A percentile compares a stretch with the other conserved stretches of the same genome.
Conservation (phyloP, 176 grass and related monocot species). For the Panicum miliaceum region DNA sequence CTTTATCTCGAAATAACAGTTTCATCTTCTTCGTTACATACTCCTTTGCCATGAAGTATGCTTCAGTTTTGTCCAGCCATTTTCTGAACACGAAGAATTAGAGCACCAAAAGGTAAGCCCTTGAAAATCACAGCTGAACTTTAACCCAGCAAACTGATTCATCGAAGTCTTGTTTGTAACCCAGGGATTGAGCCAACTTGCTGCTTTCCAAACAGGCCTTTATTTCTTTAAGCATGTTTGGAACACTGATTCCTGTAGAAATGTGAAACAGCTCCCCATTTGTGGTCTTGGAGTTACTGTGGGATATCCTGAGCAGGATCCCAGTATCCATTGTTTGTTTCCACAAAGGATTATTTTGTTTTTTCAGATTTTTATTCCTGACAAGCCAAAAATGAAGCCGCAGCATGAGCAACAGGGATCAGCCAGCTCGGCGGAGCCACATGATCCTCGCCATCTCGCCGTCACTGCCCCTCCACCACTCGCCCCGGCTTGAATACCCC, state of each 20-base stretch:
- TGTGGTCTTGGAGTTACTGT: not conserved
- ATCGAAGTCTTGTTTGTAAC: not conserved
- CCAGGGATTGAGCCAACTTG: not conserved
- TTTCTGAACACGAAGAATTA: not conserved
- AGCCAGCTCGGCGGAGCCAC: constrained; percentile 38
- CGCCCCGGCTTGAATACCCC: constrained; percentile 47
- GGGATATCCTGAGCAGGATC: constrained; percentile 40
- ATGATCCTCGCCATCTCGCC: constrained; percentile 36
- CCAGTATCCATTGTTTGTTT: too few relatives aligned
- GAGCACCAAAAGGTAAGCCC: not conserved
- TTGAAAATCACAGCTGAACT: not conserved
- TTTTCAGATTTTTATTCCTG: not conserved
- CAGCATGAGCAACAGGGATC: not conserved
- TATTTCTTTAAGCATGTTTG: not conserved
- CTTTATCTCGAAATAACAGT: not conserved
- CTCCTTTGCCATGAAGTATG: not conserved
- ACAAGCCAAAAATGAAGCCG: constrained; percentile 10
- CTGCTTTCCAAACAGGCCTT: not conserved
- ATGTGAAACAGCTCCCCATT: not conserved
- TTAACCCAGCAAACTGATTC: too few relatives aligned
- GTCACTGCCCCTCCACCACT: constrained; percentile 44
- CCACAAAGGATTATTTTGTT: not conserved
- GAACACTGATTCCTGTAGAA: not conserved
- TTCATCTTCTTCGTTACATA: not conserved
- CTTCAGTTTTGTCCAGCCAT: not conserved